phyloP scores from a whole-genome alignment of 2,329 filamentous ascomycete species.

The Endothia cerciana region DNA sequence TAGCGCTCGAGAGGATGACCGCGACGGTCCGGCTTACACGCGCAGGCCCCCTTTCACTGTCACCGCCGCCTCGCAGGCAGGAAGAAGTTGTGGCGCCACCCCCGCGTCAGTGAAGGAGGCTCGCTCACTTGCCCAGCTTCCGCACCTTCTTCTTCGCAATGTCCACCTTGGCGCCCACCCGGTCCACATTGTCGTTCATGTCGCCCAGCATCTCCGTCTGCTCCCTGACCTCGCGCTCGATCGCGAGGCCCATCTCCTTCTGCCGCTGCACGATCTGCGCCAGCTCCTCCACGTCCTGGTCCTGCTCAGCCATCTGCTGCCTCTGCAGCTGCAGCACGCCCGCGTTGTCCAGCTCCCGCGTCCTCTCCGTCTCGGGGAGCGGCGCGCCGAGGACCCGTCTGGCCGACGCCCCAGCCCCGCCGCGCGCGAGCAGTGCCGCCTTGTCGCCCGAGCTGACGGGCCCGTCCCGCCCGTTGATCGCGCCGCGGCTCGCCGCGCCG shows the following conservation, averaged over 20 bases:
- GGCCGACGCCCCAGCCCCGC: constrained; percentile 32
- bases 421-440: constrained; percentile 50
- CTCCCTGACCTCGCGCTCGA: constrained; percentile 72
- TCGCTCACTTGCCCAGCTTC: constrained; percentile 53
- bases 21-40: not conserved
- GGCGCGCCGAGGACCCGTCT: constrained; percentile 72
- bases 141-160: constrained; percentile 74
- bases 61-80: too few relatives aligned
- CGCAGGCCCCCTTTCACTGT: not conserved
- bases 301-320: constrained; percentile 75
- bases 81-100: not conserved
- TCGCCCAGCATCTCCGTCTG: constrained; percentile 73
- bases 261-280: constrained; percentile 72
- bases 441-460: constrained; percentile 54
- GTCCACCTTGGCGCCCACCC: constrained; percentile 69
- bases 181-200: constrained; percentile 68
- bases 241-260: constrained; percentile 76
- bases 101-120: too few relatives aligned
- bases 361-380: constrained; percentile 74
- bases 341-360: constrained; percentile 75
- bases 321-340: constrained; percentile 76
- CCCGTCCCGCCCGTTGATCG: constrained; percentile 55
- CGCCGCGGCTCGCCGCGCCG: constrained; percentile 37
- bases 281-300: constrained; percentile 71
- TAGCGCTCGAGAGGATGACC: not conserved